Evolutionary conservation across 73 alveolate species (phyloP).

Genomic region (Effrenium voratum): DNA sequence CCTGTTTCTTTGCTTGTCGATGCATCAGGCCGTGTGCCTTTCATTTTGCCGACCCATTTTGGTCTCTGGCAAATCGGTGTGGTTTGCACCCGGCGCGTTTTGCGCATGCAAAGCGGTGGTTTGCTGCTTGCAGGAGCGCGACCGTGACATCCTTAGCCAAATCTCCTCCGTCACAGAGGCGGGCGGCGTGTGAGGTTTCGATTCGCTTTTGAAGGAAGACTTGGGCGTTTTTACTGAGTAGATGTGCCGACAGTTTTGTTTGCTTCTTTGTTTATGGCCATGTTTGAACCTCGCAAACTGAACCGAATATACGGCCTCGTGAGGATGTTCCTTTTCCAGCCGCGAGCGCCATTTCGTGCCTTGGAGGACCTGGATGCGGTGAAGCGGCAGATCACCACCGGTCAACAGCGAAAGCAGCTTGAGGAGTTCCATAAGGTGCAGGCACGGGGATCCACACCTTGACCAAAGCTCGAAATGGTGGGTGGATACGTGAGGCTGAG

Average conservation of each 20-base stretch:
- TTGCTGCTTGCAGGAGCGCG: slow-evolving; percentile 39
- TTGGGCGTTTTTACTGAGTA: neutral
- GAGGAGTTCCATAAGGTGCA: slow-evolving; percentile 40
- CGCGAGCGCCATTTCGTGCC: too few relatives aligned
- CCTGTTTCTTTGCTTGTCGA: neutral
- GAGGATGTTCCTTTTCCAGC: too few relatives aligned
- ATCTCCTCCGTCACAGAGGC: slow-evolving; percentile 48
- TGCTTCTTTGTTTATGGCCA: too few relatives aligned
- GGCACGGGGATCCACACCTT: slow-evolving; percentile 7
- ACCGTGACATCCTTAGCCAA: slow-evolving; percentile 81
- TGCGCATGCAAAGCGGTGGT: neutral
- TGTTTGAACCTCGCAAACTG: neutral
- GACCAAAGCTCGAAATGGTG: too few relatives aligned
- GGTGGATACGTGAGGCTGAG: too few relatives aligned
- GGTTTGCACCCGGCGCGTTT: neutral
- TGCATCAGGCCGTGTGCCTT: neutral
- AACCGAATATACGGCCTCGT: neutral
- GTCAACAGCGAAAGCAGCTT: slow-evolving; percentile 38
- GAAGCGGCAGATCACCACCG: slow-evolving; percentile 41
- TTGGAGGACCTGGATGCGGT: slow-evolving; percentile 63
- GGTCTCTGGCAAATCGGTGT: neutral
- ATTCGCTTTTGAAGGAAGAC: neutral
- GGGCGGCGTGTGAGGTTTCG: neutral
- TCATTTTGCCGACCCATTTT: too few relatives aligned
- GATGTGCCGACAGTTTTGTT: neutral